Conservation (phyloP, 192 early-diverging fungal genomes). For the Entomortierella lignicola region DNA sequence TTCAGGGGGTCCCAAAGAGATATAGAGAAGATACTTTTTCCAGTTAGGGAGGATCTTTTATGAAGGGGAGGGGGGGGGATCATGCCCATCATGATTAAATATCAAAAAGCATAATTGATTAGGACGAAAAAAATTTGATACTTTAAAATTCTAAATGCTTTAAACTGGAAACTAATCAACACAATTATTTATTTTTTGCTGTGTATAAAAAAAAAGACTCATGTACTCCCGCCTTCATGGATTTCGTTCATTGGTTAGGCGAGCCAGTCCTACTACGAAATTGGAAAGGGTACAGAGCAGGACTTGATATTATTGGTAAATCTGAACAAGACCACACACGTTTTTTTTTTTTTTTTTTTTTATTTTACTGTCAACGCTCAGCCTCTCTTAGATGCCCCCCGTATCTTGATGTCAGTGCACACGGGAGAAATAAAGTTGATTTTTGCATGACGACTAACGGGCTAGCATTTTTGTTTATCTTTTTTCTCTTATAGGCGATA, state of each 20-base stretch:
- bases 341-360: no score
- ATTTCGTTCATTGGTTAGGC: constrained; percentile 76
- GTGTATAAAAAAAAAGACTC: constrained; percentile 42
- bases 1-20: no score
- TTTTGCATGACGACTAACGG: neutral
- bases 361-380: neutral
- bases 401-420: no score
- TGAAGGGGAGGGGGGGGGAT: no score
- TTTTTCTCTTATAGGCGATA: constrained; percentile 58
- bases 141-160: no score
- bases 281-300: constrained; percentile 79
- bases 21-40: no score
- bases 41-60: no score
- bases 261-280: constrained; percentile 74
- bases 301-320: constrained; percentile 71
- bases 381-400: neutral
- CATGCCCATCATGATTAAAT: no score
- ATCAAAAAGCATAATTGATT: no score
- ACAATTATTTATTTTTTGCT: neutral
- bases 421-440: neutral
- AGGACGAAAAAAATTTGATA: no score
- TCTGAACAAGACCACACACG: neutral
- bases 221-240: constrained; percentile 68
- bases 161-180: neutral
- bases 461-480: neutral